phyloP scores from a whole-genome alignment of 2,329 filamentous ascomycete genomes.

The Leptoxyphium fumago region DNA sequence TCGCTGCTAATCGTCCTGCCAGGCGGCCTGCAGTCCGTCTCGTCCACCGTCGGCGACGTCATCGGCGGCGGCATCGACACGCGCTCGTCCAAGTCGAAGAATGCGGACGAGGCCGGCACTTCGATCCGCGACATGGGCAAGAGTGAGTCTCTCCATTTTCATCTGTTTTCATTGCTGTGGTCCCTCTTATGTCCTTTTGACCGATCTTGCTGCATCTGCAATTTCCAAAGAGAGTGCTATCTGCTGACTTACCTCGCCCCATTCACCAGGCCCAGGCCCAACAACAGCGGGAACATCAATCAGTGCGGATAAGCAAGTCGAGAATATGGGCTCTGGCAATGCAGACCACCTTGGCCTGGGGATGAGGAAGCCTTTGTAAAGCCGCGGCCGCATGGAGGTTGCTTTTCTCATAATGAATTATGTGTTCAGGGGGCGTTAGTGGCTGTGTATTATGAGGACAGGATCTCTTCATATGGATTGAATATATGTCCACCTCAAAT shows the following conservation, averaged over 20 bases:
- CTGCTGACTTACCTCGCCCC: not conserved
- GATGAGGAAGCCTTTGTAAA: constrained; percentile 10
- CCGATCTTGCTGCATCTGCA: not conserved
- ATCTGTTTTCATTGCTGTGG: not conserved
- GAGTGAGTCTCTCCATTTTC: constrained; percentile 5
- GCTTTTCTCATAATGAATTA: not conserved
- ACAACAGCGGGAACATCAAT: constrained; percentile 13
- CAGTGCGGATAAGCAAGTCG: constrained; percentile 12
- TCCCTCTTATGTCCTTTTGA: not conserved
- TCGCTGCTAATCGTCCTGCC: not conserved
- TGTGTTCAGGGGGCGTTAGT: no score
- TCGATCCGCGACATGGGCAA: constrained; percentile 12
- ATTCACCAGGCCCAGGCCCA: constrained; percentile 2
- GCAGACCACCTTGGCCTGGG: constrained; percentile 18
- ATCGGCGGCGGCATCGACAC: constrained; percentile 11
- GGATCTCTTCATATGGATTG: no score
- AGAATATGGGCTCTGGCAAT: constrained; percentile 15
- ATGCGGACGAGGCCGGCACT: constrained; percentile 12
- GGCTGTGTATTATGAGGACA: no score
- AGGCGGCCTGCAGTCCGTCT: constrained; percentile 16
- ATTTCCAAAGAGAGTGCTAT: no score
- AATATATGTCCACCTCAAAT: no score
- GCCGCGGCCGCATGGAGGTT: not conserved
- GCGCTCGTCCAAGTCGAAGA: constrained; percentile 14
- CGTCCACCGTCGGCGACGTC: constrained; percentile 12